Conservation (phyloP, 257 asterid genomes). For the Coffea eugenioides region DNA sequence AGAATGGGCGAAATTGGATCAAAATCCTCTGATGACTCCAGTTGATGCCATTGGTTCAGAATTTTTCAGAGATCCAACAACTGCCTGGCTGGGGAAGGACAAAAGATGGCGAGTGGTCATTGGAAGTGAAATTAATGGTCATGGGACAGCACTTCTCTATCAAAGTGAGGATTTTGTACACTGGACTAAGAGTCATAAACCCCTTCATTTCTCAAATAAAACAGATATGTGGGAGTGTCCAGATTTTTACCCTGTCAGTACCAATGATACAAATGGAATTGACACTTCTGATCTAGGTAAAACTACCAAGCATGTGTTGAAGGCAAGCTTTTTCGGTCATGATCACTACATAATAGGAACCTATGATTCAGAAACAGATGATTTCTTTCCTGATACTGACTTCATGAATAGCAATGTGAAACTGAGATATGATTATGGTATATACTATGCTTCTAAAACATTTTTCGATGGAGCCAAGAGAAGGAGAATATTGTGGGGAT, state of each 20-base stretch:
- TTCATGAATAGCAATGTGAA: constrained; percentile 52
- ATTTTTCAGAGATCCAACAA: constrained; percentile 72
- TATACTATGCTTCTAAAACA: constrained; percentile 76
- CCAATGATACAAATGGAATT: constrained; percentile 30
- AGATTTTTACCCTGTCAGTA: constrained; percentile 62
- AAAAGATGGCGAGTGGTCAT: constrained; percentile 50
- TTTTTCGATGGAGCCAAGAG: constrained; percentile 55
- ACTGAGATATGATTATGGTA: constrained; percentile 68
- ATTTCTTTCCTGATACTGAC: constrained; percentile 43
- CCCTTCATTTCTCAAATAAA: constrained; percentile 41
- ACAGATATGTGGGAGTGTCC: constrained; percentile 80
- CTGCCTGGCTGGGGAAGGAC: constrained; percentile 67
- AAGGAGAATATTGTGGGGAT: constrained; percentile 71
- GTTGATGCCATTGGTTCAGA: constrained; percentile 33
- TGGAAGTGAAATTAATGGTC: constrained; percentile 38
- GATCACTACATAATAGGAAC: constrained; percentile 64
- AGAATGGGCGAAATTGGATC: constrained; percentile 60
- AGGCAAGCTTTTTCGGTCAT: constrained; percentile 58
- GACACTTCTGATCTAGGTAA: constrained; percentile 46
- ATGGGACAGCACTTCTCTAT: constrained; percentile 53
- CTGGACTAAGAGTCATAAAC: constrained; percentile 50
- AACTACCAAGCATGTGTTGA: constrained; percentile 51
- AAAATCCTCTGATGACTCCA: constrained; percentile 56
- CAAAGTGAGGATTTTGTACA: constrained; percentile 49
- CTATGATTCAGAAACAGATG: constrained; percentile 36